Conservation (phyloP, 176 grass and related monocot species). For the Urochloa ruziziensis region DNA sequence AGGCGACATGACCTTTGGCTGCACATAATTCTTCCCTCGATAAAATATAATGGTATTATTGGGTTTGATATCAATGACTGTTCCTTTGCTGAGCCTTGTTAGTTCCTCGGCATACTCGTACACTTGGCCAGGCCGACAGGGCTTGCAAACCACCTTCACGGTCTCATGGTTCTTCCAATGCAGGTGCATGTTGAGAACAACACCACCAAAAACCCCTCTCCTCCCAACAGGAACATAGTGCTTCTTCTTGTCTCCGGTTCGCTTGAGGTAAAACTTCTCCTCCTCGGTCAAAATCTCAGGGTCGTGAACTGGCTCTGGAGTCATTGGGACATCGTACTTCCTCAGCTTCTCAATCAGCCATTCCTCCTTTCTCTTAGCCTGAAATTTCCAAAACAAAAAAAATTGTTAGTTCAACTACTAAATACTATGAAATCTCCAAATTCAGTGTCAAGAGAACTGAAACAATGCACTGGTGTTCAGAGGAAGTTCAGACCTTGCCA, state of each 20-base stretch:
- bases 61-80: conserved; percentile 59
- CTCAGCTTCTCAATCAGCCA: conserved; percentile 84
- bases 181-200: conserved; percentile 86
- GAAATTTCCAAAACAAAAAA: not conserved
- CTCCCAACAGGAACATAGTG: conserved; percentile 71
- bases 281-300: conserved; percentile 76
- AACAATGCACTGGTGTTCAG: not conserved
- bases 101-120: conserved; percentile 65
- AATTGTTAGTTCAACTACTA: not conserved
- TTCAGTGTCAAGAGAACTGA: not conserved
- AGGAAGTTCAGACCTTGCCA: conserved; percentile 24
- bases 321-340: conserved; percentile 57
- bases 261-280: conserved; percentile 66
- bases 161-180: conserved; percentile 91
- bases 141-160: conserved; percentile 65
- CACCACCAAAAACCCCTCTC: conserved; percentile 78
- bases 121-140: conserved; percentile 65
- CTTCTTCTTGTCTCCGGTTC: conserved; percentile 73
- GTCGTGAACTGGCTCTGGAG: conserved; percentile 46
- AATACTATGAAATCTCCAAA: not conserved
- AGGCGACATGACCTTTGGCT: conserved; percentile 73
- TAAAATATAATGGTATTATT: conserved; percentile 77
- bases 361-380: conserved; percentile 84
- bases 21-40: conserved; percentile 73
- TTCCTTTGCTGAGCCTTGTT: conserved; percentile 61